These are phyloP conservation scores for Septoria linicola DNA, from an alignment of 2,329 filamentous ascomycete species.

Conservation along the genomic window DNA sequence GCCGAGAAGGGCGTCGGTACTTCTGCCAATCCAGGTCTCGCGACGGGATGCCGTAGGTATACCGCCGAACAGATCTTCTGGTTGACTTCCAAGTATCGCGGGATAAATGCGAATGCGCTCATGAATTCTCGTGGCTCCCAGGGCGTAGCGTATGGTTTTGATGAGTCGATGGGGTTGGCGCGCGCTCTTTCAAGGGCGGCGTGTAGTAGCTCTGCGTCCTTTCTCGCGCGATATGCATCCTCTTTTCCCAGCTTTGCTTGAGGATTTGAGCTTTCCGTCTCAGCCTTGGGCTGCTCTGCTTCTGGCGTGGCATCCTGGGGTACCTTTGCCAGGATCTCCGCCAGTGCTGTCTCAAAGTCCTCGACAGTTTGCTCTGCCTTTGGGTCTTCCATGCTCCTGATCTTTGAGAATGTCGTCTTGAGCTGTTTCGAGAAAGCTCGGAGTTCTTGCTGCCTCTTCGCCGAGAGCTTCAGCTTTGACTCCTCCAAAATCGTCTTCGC, in stretches of 20 bases:
- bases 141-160: constrained; percentile 85
- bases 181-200: constrained; percentile 61
- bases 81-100: constrained; percentile 94
- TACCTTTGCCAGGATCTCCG: constrained; percentile 46
- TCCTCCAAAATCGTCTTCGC: constrained; percentile 61
- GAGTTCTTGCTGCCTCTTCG: constrained; percentile 72
- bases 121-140: constrained; percentile 87
- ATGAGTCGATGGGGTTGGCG: constrained; percentile 72
- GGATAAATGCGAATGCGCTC: constrained; percentile 91
- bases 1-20: constrained; percentile 74
- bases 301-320: constrained; percentile 39
- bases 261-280: constrained; percentile 29
- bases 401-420: constrained; percentile 61
- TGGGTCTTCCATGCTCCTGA: constrained; percentile 36
- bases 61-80: constrained; percentile 95
- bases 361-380: constrained; percentile 31
- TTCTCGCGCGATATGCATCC: constrained; percentile 50
- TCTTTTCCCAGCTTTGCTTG: constrained; percentile 42
- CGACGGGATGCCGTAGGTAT: constrained; percentile 91
- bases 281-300: constrained; percentile 27
- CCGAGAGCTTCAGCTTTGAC: constrained; percentile 54
- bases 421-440: constrained; percentile 69
- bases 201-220: constrained; percentile 58
- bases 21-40: constrained; percentile 71
- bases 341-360: constrained; percentile 38